Conservation (phyloP, 1,139 yeast species). For the Fermentozyma sake region DNA sequence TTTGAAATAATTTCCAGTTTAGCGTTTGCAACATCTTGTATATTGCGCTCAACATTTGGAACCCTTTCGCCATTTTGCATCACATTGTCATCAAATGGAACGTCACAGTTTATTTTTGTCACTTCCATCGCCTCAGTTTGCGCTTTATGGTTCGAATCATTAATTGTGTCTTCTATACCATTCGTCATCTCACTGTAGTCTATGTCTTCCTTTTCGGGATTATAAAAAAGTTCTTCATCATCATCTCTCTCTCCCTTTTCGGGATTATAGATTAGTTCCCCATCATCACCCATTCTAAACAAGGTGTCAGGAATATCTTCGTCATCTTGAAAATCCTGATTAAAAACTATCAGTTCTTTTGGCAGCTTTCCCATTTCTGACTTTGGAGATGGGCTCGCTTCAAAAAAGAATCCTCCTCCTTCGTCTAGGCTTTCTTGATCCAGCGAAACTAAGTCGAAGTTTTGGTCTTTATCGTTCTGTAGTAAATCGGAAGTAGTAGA, state of each 20-base stretch:
- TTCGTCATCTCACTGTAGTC: constrained; percentile 1
- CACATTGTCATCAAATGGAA: no score
- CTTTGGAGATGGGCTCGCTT: neutral
- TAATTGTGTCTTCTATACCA: no score
- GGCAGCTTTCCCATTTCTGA: constrained; percentile 2
- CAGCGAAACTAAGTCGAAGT: no score
- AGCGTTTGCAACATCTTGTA: no score
- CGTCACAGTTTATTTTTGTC: no score
- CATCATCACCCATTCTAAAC: constrained; percentile 14
- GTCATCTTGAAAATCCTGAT: constrained; percentile 1
- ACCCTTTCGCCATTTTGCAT: no score
- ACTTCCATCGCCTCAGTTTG: no score
- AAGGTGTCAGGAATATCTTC: constrained; percentile 13
- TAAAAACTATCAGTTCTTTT: constrained; percentile 1
- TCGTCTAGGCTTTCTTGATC: neutral
- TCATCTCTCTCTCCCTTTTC: constrained; percentile 1
- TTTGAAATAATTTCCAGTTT: no score
- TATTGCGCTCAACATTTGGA: no score
- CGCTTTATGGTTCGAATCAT: no score
- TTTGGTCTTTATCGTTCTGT: no score
- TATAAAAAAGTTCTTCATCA: constrained; percentile 12
- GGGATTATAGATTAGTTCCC: constrained; percentile 21
- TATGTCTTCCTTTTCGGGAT: constrained; percentile 10
- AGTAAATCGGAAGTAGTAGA: no score
- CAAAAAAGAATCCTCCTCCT: constrained; percentile 4